Conservation (phyloP, 2,329 filamentous ascomycete genomes). For the Neoscytalidium dimidiatum region DNA sequence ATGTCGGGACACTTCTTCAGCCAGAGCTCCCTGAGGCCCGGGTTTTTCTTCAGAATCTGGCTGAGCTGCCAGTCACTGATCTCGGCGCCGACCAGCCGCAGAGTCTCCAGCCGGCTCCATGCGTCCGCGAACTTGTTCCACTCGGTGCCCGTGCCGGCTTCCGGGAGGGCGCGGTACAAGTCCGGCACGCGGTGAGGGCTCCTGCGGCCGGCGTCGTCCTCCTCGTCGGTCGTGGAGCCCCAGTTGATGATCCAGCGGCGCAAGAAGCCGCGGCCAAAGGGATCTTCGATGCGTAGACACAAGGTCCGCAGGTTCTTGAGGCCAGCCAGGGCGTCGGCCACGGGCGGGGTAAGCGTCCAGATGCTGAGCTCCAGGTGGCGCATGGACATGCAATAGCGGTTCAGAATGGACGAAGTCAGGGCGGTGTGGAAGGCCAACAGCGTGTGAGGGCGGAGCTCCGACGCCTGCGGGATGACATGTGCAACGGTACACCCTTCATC, state of each 20-base stretch:
- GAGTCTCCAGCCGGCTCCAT: slow-evolving; percentile 22
- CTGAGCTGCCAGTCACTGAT: slow-evolving; percentile 25
- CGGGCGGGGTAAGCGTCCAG: slow-evolving; percentile 30
- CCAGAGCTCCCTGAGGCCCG: slow-evolving; percentile 27
- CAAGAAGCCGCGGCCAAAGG: slow-evolving; percentile 23
- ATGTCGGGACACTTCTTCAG: slow-evolving; percentile 27
- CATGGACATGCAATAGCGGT: slow-evolving; percentile 28
- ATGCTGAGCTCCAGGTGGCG: slow-evolving; percentile 31
- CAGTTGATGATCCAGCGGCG: slow-evolving; percentile 20
- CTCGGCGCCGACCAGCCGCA: slow-evolving; percentile 30
- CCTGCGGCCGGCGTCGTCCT: neutral
- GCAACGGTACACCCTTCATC: slow-evolving; percentile 7
- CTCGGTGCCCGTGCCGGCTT: slow-evolving; percentile 13
- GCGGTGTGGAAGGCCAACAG: slow-evolving; percentile 30
- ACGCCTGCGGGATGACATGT: slow-evolving; percentile 19
- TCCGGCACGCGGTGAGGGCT: slow-evolving; percentile 21
- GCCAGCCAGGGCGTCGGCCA: slow-evolving; percentile 28
- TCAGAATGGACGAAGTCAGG: slow-evolving; percentile 29
- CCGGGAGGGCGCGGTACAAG: slow-evolving; percentile 24
- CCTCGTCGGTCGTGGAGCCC: slow-evolving; percentile 8
- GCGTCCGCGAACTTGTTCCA: slow-evolving; percentile 19
- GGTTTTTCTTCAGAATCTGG: slow-evolving; percentile 24
- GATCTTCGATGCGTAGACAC: slow-evolving; percentile 29
- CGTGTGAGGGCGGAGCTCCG: slow-evolving; percentile 15
- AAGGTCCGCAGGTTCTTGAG: slow-evolving; percentile 28